Percentiles rank a stretch among this genome's conserved stretches.
These are phyloP conservation scores for Amauroascus niger DNA, from an alignment of 2,329 filamentous ascomycete species.

Conservation along the genomic window DNA sequence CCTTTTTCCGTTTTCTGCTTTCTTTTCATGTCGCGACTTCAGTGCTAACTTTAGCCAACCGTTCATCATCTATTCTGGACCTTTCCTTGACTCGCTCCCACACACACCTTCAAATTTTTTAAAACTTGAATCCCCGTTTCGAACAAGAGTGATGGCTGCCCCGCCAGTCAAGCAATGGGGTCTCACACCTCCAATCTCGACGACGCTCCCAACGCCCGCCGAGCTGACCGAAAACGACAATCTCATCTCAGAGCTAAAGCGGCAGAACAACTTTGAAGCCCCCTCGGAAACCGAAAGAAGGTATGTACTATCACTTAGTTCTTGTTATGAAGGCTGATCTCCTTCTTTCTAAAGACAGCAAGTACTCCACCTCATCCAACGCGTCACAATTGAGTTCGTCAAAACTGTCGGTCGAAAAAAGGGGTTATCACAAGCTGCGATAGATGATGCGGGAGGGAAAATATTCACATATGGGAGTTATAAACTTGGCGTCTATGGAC, in stretches of 20 bases:
- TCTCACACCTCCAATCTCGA: conserved; percentile 76
- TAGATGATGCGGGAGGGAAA: conserved; percentile 79
- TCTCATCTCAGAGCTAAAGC: conserved; percentile 73
- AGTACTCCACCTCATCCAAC: conserved; percentile 67
- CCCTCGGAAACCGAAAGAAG: conserved; percentile 73
- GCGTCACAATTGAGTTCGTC: conserved; percentile 77
- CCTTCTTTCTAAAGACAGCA: conserved; percentile 46
- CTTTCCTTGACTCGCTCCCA: not conserved
- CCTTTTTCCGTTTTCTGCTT: not conserved
- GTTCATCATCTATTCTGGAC: not conserved
- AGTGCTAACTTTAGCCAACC: not conserved
- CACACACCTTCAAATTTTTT: not conserved
- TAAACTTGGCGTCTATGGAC: conserved; percentile 84
- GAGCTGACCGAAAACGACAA: conserved; percentile 70
- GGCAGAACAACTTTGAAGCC: conserved; percentile 85
- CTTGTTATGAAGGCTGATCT: not conserved
- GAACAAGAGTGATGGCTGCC: conserved; percentile 27
- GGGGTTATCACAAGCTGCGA: conserved; percentile 62
- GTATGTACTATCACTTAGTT: conserved; percentile 37
- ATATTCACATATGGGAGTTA: conserved; percentile 96
- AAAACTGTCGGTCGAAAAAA: conserved; percentile 66
- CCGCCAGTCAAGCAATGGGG: conserved; percentile 49
- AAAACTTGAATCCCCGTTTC: not conserved
- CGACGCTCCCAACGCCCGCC: conserved; percentile 60
- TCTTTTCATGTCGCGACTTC: not conserved